Percentiles rank a stretch among this genome's conserved stretches.
Evolutionary conservation across 75 land plant genomes (phyloP).

Genomic region (Adiantum capillusveneris): DNA sequence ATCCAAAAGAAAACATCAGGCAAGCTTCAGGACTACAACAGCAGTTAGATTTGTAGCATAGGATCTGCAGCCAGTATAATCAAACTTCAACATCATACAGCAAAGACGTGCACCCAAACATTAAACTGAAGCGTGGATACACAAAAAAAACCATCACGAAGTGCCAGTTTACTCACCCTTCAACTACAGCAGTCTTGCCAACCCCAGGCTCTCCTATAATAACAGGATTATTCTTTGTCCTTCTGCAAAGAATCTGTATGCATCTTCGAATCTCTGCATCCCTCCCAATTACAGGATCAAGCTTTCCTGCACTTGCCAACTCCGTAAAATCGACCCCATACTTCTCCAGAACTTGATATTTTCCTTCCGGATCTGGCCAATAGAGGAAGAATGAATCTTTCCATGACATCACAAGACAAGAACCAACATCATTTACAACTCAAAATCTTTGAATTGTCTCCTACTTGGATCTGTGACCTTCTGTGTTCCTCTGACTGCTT

Average conservation of each 20-base stretch:
- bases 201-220: constrained; percentile 93
- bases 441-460: not conserved
- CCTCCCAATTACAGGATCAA: constrained; percentile 89
- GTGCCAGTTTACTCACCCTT: constrained; percentile 79
- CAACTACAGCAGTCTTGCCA: constrained; percentile 89
- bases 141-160: no score
- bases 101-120: no score
- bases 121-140: no score
- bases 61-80: no score
- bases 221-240: constrained; percentile 94
- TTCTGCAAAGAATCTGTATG: constrained; percentile 72
- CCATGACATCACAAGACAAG: no score
- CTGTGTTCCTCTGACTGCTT: constrained; percentile 62
- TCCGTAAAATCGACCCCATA: constrained; percentile 82
- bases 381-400: not conserved
- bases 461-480: constrained; percentile 75
- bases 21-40: no score
- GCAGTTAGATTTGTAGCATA: no score
- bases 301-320: constrained; percentile 63
- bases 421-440: not conserved
- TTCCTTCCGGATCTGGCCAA: constrained; percentile 68
- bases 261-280: constrained; percentile 87
- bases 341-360: constrained; percentile 73
- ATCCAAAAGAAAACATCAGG: no score
- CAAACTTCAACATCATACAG: no score